Evolutionary conservation across 257 asterid genomes (phyloP), one percentile per base, ranked within the genome.

Genomic region (Jasminum sambac): DNA sequence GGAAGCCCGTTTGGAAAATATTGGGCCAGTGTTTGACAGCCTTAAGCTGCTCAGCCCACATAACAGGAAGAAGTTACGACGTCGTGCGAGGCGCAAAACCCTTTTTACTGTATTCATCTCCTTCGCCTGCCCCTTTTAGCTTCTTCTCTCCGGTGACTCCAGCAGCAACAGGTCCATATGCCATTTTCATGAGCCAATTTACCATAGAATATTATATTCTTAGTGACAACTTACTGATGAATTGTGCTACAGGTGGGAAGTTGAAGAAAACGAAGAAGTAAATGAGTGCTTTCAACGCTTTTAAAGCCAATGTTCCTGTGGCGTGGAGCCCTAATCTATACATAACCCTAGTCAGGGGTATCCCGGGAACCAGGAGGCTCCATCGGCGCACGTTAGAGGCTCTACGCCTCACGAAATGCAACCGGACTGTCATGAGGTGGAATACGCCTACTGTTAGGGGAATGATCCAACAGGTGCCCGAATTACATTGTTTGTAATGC

Each of bases 341-440:
- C 80, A 76, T 94, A 57, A 94, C 99, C 24, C 92, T 91, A 69
- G 99, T 94, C 59, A 94, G 99, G 79, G 99, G 99, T 13, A 89
- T 88, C 25, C 99, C 99, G 8, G 99, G 99, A 1, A 94, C 99
- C 38, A 74, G 96, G 85, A 87, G 72, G 70, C 95, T 89, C 81
- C 99, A 94, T 72, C 89, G 98, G 68, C 96, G 96, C 79, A 94
- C 99, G 68, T 78, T 94, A 72, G 99, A 89, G 80, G 99, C 98
- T 30, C 59, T 94, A 74, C 93, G 92, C 30, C 96, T 94, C 72
- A 72, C 88, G 63, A 94, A 91, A 81, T 89, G 95, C 78, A 91
- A 94, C 78, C 95, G 98, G 1, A 94, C 96, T 36, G 91, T 94
- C 68, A 84, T 77, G 86, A 80, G 92, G 11, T 85, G 89, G 84